Evolutionary conservation across 192 early-diverging fungal species (phyloP).

Genomic region (Podila epigama): DNA sequence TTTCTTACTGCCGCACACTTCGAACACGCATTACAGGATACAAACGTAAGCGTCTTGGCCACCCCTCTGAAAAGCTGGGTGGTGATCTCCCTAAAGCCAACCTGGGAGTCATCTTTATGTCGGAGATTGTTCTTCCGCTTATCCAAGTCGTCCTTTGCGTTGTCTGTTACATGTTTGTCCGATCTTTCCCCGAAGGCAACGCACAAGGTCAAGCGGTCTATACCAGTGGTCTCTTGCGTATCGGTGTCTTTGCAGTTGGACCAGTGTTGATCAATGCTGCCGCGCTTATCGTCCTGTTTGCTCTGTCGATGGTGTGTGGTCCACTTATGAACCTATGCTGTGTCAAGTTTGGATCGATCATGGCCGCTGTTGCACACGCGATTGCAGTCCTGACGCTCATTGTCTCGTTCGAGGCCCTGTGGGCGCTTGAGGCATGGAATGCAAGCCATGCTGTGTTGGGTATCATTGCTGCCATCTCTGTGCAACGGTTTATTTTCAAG

Average conservation of each 20-base stretch:
- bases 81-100: conserved; percentile 68
- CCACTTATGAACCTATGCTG: conserved; percentile 64
- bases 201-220: conserved; percentile 11
- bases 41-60: conserved; percentile 72
- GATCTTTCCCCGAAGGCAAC: conserved; percentile 49
- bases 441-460: conserved; percentile 66
- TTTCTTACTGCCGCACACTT: conserved; percentile 68
- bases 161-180: conserved; percentile 66
- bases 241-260: conserved; percentile 65
- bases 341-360: conserved; percentile 73
- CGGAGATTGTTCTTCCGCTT: conserved; percentile 71
- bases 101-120: conserved; percentile 64
- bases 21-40: conserved; percentile 74
- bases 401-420: conserved; percentile 65
- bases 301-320: conserved; percentile 68
- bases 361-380: conserved; percentile 68
- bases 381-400: conserved; percentile 67
- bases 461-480: conserved; percentile 65
- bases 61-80: conserved; percentile 58
- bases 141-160: conserved; percentile 65
- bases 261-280: conserved; percentile 74
- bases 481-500: conserved; percentile 74
- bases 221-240: conserved; percentile 60
- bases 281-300: conserved; percentile 64
- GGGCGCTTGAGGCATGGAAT: conserved; percentile 71